Evolutionary conservation across 768 basidiomycete genomes (phyloP).

Genomic region (Mrakia blollopis): DNA sequence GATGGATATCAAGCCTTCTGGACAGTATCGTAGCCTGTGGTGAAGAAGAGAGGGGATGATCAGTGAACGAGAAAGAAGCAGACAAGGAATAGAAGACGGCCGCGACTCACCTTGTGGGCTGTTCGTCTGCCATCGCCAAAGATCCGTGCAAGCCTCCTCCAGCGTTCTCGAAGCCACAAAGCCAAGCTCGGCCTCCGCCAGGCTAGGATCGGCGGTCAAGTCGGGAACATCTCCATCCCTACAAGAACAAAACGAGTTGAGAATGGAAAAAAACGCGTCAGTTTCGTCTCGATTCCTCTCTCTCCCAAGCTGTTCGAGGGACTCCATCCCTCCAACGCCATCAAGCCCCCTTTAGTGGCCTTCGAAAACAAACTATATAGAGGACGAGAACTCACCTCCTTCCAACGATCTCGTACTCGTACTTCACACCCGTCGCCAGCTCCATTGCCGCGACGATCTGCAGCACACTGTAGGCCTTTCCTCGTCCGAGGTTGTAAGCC

Average conservation of each 20-base stretch:
- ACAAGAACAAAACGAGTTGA: slow-evolving; percentile 3
- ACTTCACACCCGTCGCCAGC: slow-evolving; percentile 80
- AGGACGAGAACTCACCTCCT: slow-evolving; percentile 60
- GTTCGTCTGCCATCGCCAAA: slow-evolving; percentile 99
- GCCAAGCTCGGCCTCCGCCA: slow-evolving; percentile 88
- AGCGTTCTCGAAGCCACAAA: slow-evolving; percentile 77
- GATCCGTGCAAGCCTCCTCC: slow-evolving; percentile 88
- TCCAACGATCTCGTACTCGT: slow-evolving; percentile 81
- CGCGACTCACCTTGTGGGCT: slow-evolving; percentile 60
- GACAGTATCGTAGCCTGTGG: neutral
- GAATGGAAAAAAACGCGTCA: neutral
- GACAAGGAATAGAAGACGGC: neutral
- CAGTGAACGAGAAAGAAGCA: neutral
- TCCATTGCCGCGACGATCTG: slow-evolving; percentile 94
- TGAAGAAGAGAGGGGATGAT: neutral
- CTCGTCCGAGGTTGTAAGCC: slow-evolving; percentile 95
- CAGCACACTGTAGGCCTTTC: slow-evolving; percentile 83
- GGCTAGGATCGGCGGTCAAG: slow-evolving; percentile 83
- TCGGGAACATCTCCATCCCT: slow-evolving; percentile 94
- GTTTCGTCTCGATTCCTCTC: neutral
- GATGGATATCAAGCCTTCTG: neutral
- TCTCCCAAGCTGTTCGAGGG: too few species aligned
- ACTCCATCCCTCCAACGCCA: too few species aligned
- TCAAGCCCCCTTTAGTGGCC: neutral
- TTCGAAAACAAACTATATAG: neutral